A percentile compares a stretch with the other conserved stretches of the same genome.
Evolutionary conservation across 352 stramenopile species (phyloP).

Genomic region (Globisporangium middletonii): DNA sequence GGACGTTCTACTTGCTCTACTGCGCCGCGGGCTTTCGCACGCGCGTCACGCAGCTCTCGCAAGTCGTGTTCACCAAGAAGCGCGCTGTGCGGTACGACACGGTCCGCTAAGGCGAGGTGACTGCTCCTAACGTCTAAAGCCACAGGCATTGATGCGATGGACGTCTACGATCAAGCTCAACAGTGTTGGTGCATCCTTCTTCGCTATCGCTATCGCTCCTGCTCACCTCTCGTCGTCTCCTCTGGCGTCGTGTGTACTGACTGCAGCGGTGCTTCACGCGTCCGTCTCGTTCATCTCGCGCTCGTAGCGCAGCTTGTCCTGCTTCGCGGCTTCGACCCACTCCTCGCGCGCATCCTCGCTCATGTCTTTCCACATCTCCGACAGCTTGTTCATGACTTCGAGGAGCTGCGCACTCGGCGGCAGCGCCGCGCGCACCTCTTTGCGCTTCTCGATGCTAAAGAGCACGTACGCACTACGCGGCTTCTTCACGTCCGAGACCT

Average conservation of each 20-base stretch:
- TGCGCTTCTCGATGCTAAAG: constrained; percentile 54
- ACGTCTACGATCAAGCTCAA: too few species aligned
- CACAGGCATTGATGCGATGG: too few species aligned
- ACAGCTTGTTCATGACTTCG: constrained; percentile 54
- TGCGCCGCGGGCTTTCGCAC: constrained; percentile 86
- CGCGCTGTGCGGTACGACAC: constrained; percentile 70
- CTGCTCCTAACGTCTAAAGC: too few species aligned
- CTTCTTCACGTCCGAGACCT: constrained; percentile 23
- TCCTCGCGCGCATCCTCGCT: constrained; percentile 38
- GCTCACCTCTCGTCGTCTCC: too few species aligned
- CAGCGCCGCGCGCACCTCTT: constrained; percentile 45
- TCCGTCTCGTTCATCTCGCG: constrained; percentile 56
- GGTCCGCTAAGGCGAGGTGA: constrained; percentile 39
- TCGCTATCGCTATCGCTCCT: too few species aligned
- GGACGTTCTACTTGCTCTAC: constrained; percentile 88
- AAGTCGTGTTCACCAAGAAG: constrained; percentile 87
- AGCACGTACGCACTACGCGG: constrained; percentile 64
- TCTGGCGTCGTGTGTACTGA: too few species aligned
- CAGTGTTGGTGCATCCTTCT: too few species aligned
- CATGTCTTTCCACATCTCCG: constrained; percentile 55
- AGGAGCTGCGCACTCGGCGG: constrained; percentile 38
- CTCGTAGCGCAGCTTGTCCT: constrained; percentile 63
- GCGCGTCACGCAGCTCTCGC: constrained; percentile 75
- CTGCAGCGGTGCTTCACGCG: too few species aligned
- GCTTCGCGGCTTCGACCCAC: constrained; percentile 53